Evolutionary conservation across 805 yeast species (phyloP).

Genomic region (Kuraishia molischiana): DNA sequence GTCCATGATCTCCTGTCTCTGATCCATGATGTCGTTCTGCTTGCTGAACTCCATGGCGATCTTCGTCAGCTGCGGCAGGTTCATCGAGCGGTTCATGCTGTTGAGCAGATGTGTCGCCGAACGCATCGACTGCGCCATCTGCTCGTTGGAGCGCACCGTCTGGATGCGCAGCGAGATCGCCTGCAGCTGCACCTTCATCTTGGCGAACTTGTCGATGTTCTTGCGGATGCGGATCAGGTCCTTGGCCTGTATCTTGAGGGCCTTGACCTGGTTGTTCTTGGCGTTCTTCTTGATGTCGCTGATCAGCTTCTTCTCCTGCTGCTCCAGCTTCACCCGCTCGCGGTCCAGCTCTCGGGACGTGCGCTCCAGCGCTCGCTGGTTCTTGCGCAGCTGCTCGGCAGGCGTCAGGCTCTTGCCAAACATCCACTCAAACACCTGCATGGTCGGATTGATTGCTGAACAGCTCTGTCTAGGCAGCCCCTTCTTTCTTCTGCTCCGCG

Average conservation of each 20-base stretch:
- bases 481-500: too few relatives aligned
- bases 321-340: conserved; percentile 77
- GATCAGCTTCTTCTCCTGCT: conserved; percentile 83
- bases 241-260: conserved; percentile 92
- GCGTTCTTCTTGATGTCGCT: conserved; percentile 87
- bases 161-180: conserved; percentile 90
- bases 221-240: conserved; percentile 85
- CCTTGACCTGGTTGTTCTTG: conserved; percentile 77
- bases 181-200: conserved; percentile 92
- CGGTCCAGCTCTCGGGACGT: conserved; percentile 90
- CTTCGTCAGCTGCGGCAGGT: conserved; percentile 76
- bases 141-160: conserved; percentile 86
- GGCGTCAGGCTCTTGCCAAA: conserved; percentile 93
- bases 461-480: too few relatives aligned
- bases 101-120: conserved; percentile 83
- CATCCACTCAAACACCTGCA: conserved; percentile 71
- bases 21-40: conserved; percentile 95
- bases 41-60: conserved; percentile 94
- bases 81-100: conserved; percentile 86
- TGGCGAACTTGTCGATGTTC: conserved; percentile 78
- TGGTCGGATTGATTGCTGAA: conserved; percentile 3
- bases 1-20: conserved; percentile 97
- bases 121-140: conserved; percentile 90
- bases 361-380: conserved; percentile 89
- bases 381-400: conserved; percentile 88